These are phyloP conservation scores for Microsporum audouinii DNA, from an alignment of 2,329 filamentous ascomycete species.

Conservation along the genomic window DNA sequence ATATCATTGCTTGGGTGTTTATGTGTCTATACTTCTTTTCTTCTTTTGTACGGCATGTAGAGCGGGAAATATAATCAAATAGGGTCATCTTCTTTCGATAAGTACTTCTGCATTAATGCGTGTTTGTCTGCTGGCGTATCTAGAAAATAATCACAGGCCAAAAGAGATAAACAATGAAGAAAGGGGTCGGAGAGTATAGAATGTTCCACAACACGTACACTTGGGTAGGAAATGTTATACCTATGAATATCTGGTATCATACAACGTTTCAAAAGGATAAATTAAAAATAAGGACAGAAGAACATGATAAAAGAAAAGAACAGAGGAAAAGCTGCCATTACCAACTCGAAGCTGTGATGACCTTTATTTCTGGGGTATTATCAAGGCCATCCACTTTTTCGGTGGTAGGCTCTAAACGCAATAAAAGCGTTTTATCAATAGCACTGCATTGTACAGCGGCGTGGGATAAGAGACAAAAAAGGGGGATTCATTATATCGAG, in stretches of 20 bases:
- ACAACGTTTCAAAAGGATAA: background rate
- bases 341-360: background rate
- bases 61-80: background rate
- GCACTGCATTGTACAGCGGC: background rate
- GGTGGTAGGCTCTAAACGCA: background rate
- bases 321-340: background rate
- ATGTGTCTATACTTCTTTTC: background rate
- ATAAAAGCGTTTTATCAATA: background rate
- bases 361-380: background rate
- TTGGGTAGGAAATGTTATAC: background rate
- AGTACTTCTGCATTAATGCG: background rate
- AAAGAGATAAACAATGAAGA: background rate
- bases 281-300: background rate
- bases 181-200: conserved; percentile 21
- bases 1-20: background rate
- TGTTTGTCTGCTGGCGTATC: background rate
- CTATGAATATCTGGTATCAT: conserved; percentile 1
- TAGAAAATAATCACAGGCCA: background rate
- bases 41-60: background rate
- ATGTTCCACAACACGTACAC: conserved; percentile 15
- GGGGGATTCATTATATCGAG: background rate
- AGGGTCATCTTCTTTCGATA: background rate
- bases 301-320: background rate
- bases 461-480: background rate
- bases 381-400: background rate